A percentile compares a stretch with the other conserved stretches of the same genome.
Evolutionary conservation across 1,284 basidiomycete genomes (phyloP).

Genomic region (Puccinia polysora): DNA sequence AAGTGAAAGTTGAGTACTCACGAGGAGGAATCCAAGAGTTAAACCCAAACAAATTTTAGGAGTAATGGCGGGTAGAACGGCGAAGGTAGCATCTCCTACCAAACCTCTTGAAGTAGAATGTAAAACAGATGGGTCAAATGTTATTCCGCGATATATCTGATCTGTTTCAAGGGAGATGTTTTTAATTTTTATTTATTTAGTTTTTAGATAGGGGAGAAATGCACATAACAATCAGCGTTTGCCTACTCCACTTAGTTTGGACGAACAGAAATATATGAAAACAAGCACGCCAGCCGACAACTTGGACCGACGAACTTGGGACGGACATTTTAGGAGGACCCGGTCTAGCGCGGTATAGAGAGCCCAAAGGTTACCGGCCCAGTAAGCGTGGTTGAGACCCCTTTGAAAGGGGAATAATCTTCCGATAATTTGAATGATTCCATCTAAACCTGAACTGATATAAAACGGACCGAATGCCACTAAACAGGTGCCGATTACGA

Average conservation of each 20-base stretch:
- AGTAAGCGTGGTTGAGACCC: conserved; percentile 91
- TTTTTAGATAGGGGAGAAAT: too few species aligned
- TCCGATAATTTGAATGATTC: conserved; percentile 73
- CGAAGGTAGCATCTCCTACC: conserved; percentile 85
- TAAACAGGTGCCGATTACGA: conserved; percentile 72
- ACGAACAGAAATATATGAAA: not conserved
- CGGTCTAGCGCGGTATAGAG: conserved; percentile 75
- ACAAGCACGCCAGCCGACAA: conserved; percentile 54
- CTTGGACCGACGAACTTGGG: conserved; percentile 55
- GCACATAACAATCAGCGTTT: too few species aligned
- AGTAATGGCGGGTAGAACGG: conserved; percentile 75
- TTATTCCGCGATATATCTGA: conserved; percentile 52
- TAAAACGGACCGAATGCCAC: conserved; percentile 78
- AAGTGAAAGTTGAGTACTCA: conserved; percentile 50
- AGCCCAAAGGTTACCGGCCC: conserved; percentile 93
- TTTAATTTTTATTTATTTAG: too few species aligned
- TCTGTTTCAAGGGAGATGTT: conserved; percentile 47
- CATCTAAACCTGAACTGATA: conserved; percentile 61
- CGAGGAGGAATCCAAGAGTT: conserved; percentile 68
- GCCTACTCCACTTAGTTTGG: too few species aligned
- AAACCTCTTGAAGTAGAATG: conserved; percentile 79
- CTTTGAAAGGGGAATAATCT: conserved; percentile 89
- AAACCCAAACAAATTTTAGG: conserved; percentile 77
- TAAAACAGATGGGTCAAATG: conserved; percentile 65
- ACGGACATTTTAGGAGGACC: conserved; percentile 68